phyloP scores from a whole-genome alignment of 495 filamentous ascomycete genomes.

The Ramalina peruviana region DNA sequence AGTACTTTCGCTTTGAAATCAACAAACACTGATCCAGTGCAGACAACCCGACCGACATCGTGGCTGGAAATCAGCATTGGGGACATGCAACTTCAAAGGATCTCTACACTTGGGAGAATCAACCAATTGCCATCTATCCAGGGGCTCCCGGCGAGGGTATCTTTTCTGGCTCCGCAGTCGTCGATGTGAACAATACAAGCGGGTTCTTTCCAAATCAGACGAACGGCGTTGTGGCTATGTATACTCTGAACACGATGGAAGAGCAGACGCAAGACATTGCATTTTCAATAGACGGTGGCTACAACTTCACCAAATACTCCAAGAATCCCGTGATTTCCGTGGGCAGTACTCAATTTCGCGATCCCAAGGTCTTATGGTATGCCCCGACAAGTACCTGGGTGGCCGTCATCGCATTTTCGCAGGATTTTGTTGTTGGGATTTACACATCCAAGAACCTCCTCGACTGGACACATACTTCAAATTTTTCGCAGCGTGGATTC shows the following conservation, averaged over 20 bases:
- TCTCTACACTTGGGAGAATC: constrained; percentile 39
- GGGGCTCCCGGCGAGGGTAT: constrained; percentile 32
- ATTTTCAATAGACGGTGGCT: constrained; percentile 41
- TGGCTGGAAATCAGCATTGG: constrained; percentile 41
- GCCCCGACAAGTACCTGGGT: constrained; percentile 33
- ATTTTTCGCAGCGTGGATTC: constrained; percentile 38
- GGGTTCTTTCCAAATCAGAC: constrained; percentile 37
- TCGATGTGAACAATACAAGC: constrained; percentile 42
- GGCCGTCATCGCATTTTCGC: constrained; percentile 31
- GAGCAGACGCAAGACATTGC: constrained; percentile 42
- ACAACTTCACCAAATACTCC: constrained; percentile 36
- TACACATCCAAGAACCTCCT: constrained; percentile 39
- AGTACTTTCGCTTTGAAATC: background rate
- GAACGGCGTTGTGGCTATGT: constrained; percentile 41
- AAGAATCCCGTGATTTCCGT: constrained; percentile 38
- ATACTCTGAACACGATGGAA: constrained; percentile 31
- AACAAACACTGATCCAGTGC: background rate
- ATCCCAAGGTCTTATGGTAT: constrained; percentile 44
- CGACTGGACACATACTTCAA: constrained; percentile 37
- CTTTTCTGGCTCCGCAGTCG: constrained; percentile 38
- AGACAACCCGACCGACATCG: constrained; percentile 32
- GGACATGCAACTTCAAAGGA: constrained; percentile 38
- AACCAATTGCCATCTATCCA: constrained; percentile 37
- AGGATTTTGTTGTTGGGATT: constrained; percentile 37
- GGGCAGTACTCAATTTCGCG: constrained; percentile 36